These are phyloP conservation scores for Tritrichomonas musculus DNA, from an alignment of 208 protist genomes.

Conservation along the genomic window DNA sequence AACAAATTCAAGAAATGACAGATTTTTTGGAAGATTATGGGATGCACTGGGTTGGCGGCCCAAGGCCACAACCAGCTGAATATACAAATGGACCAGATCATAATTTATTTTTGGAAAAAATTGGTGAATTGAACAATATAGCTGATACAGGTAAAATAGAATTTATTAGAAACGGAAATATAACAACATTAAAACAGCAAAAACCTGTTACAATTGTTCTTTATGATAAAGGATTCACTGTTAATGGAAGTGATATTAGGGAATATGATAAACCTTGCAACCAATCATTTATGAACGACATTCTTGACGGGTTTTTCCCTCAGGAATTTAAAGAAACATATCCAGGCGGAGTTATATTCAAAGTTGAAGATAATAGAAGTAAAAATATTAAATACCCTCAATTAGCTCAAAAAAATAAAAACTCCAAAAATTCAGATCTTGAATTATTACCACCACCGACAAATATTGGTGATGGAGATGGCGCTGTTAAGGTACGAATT, in stretches of 20 bases:
- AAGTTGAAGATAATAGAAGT: background rate
- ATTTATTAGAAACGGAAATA: background rate
- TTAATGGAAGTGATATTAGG: background rate
- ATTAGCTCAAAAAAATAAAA: too few relatives aligned
- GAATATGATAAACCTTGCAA: background rate
- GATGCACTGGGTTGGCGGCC: background rate
- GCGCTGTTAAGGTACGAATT: too few relatives aligned
- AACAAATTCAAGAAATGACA: slow-evolving; percentile 28
- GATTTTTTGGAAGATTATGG: slow-evolving; percentile 21
- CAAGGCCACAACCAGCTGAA: background rate
- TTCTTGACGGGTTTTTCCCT: background rate
- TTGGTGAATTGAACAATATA: background rate
- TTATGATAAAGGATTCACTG: background rate
- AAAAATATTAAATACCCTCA: background rate
- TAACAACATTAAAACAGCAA: background rate
- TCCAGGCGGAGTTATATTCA: background rate
- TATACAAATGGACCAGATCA: background rate
- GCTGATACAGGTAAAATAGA: background rate
- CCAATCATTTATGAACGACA: background rate
- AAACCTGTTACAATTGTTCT: background rate
- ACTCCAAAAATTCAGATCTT: too few relatives aligned
- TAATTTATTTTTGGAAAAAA: background rate
- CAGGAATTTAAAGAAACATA: background rate
- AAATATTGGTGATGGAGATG: too few relatives aligned
- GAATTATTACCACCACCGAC: too few relatives aligned